Evolutionary conservation across 371 early-diverging fungal species (phyloP).

Genomic region (Lichtheimia ramosa): DNA sequence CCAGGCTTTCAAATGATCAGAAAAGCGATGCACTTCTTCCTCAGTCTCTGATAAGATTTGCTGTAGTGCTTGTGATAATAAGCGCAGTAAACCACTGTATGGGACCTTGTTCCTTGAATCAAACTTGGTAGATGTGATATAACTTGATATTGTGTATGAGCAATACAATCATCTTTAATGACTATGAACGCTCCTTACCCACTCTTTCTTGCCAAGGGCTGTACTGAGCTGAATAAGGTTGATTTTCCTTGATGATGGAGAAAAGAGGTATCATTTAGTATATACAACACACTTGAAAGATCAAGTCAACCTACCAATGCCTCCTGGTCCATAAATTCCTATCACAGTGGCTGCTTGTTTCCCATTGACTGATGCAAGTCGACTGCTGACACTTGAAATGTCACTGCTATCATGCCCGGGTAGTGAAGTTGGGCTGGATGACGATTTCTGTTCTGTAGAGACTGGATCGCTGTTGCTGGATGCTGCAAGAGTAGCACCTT

Average conservation of each 20-base stretch:
- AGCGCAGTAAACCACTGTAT: slow-evolving; percentile 37
- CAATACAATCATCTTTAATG: neutral
- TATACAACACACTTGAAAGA: neutral
- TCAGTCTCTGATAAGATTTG: slow-evolving; percentile 47
- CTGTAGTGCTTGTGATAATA: slow-evolving; percentile 42
- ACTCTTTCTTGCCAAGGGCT: slow-evolving; percentile 36
- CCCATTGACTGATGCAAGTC: too few species aligned
- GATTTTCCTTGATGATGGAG: slow-evolving; percentile 35
- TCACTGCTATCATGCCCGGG: too few species aligned
- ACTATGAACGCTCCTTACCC: slow-evolving; percentile 19
- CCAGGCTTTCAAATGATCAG: slow-evolving; percentile 29
- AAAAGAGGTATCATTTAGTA: too few species aligned
- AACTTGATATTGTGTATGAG: slow-evolving; percentile 13
- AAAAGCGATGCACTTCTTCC: slow-evolving; percentile 35
- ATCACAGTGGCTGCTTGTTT: slow-evolving; percentile 20
- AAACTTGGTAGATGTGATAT: slow-evolving; percentile 40
- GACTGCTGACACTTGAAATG: too few species aligned
- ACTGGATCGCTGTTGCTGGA: too few species aligned
- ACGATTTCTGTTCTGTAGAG: too few species aligned
- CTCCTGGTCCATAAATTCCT: slow-evolving; percentile 40
- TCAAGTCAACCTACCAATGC: slow-evolving; percentile 19
- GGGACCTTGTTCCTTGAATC: slow-evolving; percentile 41
- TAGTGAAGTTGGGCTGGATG: too few species aligned
- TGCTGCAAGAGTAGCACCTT: too few species aligned
- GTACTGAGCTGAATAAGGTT: slow-evolving; percentile 36